Evolutionary conservation across 495 filamentous ascomycete species (phyloP), one percentile per base, ranked within the genome.

Genomic region (Neurospora sp.): DNA sequence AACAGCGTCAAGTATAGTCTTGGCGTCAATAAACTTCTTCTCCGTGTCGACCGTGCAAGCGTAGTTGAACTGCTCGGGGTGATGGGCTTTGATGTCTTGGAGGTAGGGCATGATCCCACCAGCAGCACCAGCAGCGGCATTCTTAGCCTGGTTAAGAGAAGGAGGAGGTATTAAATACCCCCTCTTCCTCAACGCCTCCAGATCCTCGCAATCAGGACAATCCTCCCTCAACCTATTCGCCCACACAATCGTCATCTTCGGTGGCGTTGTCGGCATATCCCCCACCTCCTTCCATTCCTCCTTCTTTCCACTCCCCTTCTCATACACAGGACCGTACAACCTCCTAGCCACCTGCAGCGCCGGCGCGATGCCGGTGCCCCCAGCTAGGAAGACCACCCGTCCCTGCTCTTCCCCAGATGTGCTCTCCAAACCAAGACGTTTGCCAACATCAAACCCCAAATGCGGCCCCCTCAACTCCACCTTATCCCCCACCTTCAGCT

Each of bases 291-390:
- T 69, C 68, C 16, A 84, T 44, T 84, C 81, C 4, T 59, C 20
- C 48, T 59, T 10, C 0, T 70, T 48, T 86, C 72, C 76, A 81
- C 78, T n/a, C 75, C 69, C 37, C 77, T 40, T 68, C 22, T 45
- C 75, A 38, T 70, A 73, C 8, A 75, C 74, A 81, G 78, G 41
- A 75, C 70, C 77, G 4, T 90, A 79, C 4, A 96, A 76, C 9
- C 86, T 86, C 72, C 89, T 81, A 42, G 88, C 92, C 35, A 90
- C 86, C 81, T 98, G 95, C 75, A 98, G 78, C 40, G 95, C 96
- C 1, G 95, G 93, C 31, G 93, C 94, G 79, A 99, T 96, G 0
- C 95, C 96, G 7, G 96, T 99, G 0, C 96, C 96, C 0, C 94
- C 96, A 16, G 95, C 96, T 40, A 98, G 83, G 79, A 98, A 97